Base-by-base conservation (phyloP, 2,329 filamentous ascomycete genomes). In the Colletotrichum agaves region DNA sequence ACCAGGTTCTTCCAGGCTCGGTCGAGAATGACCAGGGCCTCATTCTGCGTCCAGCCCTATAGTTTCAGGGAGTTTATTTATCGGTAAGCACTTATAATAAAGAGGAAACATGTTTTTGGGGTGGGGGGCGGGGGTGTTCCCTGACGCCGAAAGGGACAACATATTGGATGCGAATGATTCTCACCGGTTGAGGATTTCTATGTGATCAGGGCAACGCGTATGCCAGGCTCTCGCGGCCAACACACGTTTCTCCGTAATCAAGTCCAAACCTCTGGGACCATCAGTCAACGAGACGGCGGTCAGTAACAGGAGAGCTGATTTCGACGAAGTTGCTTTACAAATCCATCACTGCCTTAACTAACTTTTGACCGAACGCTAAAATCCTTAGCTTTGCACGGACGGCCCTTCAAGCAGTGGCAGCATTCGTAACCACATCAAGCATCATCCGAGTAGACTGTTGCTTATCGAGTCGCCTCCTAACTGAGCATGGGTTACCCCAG, bases 21-120 rank as follows among this genome's bases (percentile, higher is more conserved):
- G 41, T 59, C 41, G 17, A 7, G 43, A 21, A 5, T 37, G 23
- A 41, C 10, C 56, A 15, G 41, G 41, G 12, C 43, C 15, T 27
- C 13, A 47, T 59, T 17, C 23, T 21, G 21, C 10, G 41, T n/a
- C 53, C 27, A 43, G 53, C 53, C 15, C 23, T 12, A 17, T 44
- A 4, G n/a, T 39, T 15, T 12, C 37, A 17, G 43, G 56, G 56
- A 17, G 56, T 49, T 31, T 35, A 31, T 43, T 13, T 39, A 49
- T 59, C 43, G 33, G 31, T 59, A 17, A 49, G 31, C 44, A 39
- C 10, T 17, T 23, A 43, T 31, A 59, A 59, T 59, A 31, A 59
- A 59, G 56, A 31, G 44, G 43, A 49, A 31, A 59, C 56, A 37
- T 39, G 43, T 49, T 47, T 27, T 49, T 23, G 56, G 19, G n/a